Percentiles rank a stretch among this genome's conserved stretches.
Conservation (phyloP, 2,329 filamentous ascomycete genomes). For the Phaeosphaeriaceae sp. region DNA sequence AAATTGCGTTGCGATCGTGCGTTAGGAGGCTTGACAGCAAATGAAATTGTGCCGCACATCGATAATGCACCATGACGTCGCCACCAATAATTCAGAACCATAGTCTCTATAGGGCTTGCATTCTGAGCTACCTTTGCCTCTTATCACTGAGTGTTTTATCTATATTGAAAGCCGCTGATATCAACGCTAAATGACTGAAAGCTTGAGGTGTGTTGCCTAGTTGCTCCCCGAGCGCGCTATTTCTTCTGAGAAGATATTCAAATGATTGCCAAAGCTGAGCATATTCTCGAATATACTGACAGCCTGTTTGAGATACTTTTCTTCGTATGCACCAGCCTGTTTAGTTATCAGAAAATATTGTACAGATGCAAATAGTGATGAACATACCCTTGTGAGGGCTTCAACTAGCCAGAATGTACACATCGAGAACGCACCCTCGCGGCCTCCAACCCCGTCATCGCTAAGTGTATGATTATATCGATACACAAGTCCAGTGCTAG, state of each 20-base stretch:
- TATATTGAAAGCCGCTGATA: constrained; percentile 79
- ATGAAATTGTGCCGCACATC: constrained; percentile 5
- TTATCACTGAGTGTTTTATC: constrained; percentile 55
- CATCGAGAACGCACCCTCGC: constrained; percentile 80
- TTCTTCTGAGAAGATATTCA: constrained; percentile 81
- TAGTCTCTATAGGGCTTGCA: background rate
- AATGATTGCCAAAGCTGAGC: constrained; percentile 75
- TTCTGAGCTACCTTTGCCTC: background rate
- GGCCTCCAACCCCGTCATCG: constrained; percentile 75
- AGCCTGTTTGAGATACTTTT: constrained; percentile 65
- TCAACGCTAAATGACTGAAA: constrained; percentile 76
- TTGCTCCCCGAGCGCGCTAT: constrained; percentile 76
- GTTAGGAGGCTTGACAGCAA: constrained; percentile 21
- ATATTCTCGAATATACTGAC: constrained; percentile 79
- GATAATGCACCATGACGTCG: constrained; percentile 19
- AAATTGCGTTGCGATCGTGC: constrained; percentile 17
- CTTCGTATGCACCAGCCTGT: constrained; percentile 60
- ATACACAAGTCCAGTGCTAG: constrained; percentile 76
- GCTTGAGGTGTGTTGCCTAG: constrained; percentile 81
- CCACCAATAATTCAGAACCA: background rate
- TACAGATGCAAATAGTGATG: constrained; percentile 27
- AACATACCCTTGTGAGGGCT: constrained; percentile 71
- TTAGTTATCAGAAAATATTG: constrained; percentile 9
- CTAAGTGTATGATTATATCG: constrained; percentile 73
- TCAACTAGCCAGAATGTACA: constrained; percentile 85